Base-by-base conservation (phyloP, 371 early-diverging fungal species). In the Syncephalis fuscata region DNA sequence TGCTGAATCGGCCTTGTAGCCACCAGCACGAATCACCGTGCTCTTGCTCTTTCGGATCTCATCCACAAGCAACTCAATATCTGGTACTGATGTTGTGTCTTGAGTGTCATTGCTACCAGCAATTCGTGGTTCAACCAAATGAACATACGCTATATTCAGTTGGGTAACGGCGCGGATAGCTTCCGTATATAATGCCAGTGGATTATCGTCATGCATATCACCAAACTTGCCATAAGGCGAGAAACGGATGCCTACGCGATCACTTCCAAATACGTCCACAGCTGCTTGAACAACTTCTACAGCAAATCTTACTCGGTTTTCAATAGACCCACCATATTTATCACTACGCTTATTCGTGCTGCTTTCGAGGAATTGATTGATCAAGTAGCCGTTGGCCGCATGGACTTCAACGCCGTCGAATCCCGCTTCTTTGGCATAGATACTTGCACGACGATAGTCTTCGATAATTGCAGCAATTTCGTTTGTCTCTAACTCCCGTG, bases 331-430 rank as follows among this genome's bases (percentile, higher is more conserved):
- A 36, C 71, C 71, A 54, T 76, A 82, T n/a, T 57, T 53, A 57
- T 82, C 81, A 0, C 72, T 72, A 24, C 83, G 68, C n/a, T 55
- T 32, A 54, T 80, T 82, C 39, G 56, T 46, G 16, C 53, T 20
- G 0, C 53, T 65, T 25, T 61, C 60, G 19, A 73, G 46, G 64
- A 82, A 81, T 44, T 74, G 70, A 45, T 73, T 62, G 40, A 76
- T 38, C 45, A 81, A 58, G 58, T 73, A 78, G 1, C 79, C 78
- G 44, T 78, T 70, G 0, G 75, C 78, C 48, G 59, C 66, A 56
- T 85, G 82, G 22, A 85, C 61, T 48, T 82, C 78, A 5, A 83
- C 59, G 36, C 70, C 77, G 45, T 82, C 78, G 52, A 82, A 80
- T 2, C 72, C 80, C 9, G 69, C 68, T 24, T 25, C 20, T 17